Evolutionary conservation across 2,329 filamentous ascomycete species (phyloP), one percentile per base, ranked within the genome.

Genomic region (Aspergillaceae sp.): DNA sequence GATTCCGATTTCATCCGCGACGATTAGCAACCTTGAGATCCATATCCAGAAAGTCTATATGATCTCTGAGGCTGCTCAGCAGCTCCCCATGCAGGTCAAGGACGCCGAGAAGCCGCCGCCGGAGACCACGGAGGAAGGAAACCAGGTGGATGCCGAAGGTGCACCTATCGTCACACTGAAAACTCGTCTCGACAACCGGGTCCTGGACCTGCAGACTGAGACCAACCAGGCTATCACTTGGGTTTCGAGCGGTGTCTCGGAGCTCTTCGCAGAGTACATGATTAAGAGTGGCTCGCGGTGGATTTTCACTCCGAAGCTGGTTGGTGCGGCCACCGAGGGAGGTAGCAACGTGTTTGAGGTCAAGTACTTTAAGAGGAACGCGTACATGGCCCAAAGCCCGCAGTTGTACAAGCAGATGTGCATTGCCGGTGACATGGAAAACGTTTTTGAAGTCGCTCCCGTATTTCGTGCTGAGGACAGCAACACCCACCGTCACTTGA

Each of bases 331-430:
- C 4, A 92, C 88, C 3, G 92, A 98, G 71, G 91, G 92, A 59
- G 92, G 92, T 54, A 83, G 83, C 56, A 94, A 91, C 63, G 91
- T 97, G 36, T 97, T 98, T 68, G 78, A 84, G 57, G 75, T 97
- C 56, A 83, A 84, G 38, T 97, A 97, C 71, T 97, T 97, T 66
- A 87, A 85, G 55, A 80, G 84, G 61, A 80, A 84, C 54, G 91
- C 88, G 28, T 83, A 76, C 61, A 70, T 84, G 36, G 79, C 80
- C 2, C 80, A 84, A 58, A 79, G 75, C 35, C 80, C 80, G 5
- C 80, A 84, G 57, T 70, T 84, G 51, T 79, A 81, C 70, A 84
- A 84, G 70, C 80, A 84, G 59, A 83, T 83, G 78, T 74, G 80
- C 55, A 82, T 84, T 56, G 77, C 80, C 3, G 76, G 77, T 51